Conservation (phyloP, 2,329 filamentous ascomycete species). For the Xylaria sp. region DNA sequence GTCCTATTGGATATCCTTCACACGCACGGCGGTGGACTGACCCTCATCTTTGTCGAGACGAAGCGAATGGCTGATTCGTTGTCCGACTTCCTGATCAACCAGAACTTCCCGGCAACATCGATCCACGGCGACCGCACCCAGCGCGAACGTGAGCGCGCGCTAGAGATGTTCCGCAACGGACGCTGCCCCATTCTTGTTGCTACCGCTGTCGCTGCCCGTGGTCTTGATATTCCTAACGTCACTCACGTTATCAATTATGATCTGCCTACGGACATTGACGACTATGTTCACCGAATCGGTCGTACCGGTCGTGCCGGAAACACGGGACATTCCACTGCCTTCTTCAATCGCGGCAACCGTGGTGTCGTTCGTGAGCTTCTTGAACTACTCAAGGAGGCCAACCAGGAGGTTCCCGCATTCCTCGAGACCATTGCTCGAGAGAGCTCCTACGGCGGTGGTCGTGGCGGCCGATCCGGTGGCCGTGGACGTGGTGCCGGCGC, state of each 20-base stretch:
- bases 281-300: conserved; percentile 99
- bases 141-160: conserved; percentile 96
- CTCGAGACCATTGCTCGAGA: conserved; percentile 98
- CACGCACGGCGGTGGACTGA: conserved; percentile 88
- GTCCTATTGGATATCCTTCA: conserved; percentile 97
- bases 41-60: conserved; percentile 98
- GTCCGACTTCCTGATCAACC: conserved; percentile 98
- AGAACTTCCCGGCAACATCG: conserved; percentile 96
- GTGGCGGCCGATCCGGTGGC: conserved; percentile 71
- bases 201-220: conserved; percentile 91
- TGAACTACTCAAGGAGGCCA: conserved; percentile 98
- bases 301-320: conserved; percentile 99
- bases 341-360: conserved; percentile 99
- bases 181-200: conserved; percentile 97
- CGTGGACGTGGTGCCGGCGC: conserved; percentile 75
- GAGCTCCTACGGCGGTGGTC: conserved; percentile 78
- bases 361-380: conserved; percentile 96
- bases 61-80: conserved; percentile 99
- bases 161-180: conserved; percentile 97
- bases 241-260: conserved; percentile 99
- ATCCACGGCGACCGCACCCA: conserved; percentile 99
- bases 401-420: conserved; percentile 95
- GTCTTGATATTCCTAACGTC: conserved; percentile 95
- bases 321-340: conserved; percentile 96
- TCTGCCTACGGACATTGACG: conserved; percentile 97